A percentile compares a stretch with the other conserved stretches of the same genome.
Evolutionary conservation across 805 yeast species (phyloP).

Genomic region (Candida xyloterini): DNA sequence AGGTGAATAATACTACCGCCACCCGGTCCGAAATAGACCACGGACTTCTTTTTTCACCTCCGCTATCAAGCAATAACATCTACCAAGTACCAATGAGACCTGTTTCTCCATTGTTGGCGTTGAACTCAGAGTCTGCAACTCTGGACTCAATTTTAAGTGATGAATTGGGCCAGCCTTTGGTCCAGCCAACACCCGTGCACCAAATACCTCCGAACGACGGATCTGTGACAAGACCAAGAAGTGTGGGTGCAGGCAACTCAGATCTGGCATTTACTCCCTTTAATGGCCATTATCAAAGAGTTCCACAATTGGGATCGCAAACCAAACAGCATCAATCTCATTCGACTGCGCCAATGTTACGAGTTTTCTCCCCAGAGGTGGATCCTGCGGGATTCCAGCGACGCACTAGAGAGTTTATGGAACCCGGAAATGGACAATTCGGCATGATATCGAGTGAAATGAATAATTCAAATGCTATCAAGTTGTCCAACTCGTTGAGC

Average conservation of each 20-base stretch:
- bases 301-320: slow-evolving; percentile 14
- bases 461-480: slow-evolving; percentile 23
- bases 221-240: slow-evolving; percentile 39
- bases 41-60: slow-evolving; percentile 24
- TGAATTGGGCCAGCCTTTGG: slow-evolving; percentile 6
- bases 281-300: slow-evolving; percentile 5
- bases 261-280: slow-evolving; percentile 17
- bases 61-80: slow-evolving; percentile 22
- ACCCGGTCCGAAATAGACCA: slow-evolving; percentile 13
- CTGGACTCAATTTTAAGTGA: slow-evolving; percentile 39
- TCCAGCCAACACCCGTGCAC: slow-evolving; percentile 17
- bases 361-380: slow-evolving; percentile 30
- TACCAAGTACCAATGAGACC: slow-evolving; percentile 30
- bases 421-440: slow-evolving; percentile 7
- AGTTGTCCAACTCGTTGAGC: slow-evolving; percentile 28
- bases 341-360: slow-evolving; percentile 17
- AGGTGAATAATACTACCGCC: slow-evolving; percentile 32
- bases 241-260: slow-evolving; percentile 41
- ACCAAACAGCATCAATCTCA: slow-evolving; percentile 9
- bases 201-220: slow-evolving; percentile 12
- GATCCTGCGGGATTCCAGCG: slow-evolving; percentile 23
- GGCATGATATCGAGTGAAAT: slow-evolving; percentile 8
- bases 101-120: slow-evolving; percentile 32
- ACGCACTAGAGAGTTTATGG: slow-evolving; percentile 20
- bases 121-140: slow-evolving; percentile 36